Percentiles rank a stretch among this genome's conserved stretches.
These are phyloP conservation scores for Chloromonas sp. DNA, from an alignment of 163 green algal species.

Conservation along the genomic window DNA sequence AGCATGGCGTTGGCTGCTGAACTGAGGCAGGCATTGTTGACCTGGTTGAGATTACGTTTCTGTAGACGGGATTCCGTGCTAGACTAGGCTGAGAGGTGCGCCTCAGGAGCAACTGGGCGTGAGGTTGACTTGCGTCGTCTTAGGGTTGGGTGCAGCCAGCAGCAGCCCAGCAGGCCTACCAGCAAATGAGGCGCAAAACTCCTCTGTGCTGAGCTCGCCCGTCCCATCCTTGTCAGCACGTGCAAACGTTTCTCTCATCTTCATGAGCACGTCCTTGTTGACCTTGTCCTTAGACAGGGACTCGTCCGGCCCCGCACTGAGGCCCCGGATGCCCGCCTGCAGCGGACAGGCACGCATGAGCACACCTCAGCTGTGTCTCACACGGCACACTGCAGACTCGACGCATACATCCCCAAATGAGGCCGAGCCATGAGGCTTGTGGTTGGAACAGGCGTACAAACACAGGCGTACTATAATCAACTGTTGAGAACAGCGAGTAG, in stretches of 20 bases:
- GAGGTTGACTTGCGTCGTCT: no score
- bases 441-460: no score
- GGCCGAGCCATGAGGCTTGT: neutral
- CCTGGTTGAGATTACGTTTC: no score
- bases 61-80: no score
- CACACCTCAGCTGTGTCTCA: neutral
- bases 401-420: neutral
- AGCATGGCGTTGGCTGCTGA: no score
- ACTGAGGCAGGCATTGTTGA: no score
- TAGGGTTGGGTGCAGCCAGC: no score
- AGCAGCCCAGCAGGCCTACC: no score
- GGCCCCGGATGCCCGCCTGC: neutral
- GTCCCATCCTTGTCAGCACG: constrained; percentile 35
- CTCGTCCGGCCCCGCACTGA: neutral
- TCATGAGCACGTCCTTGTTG: constrained; percentile 13
- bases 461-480: neutral
- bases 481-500: neutral
- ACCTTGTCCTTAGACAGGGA: neutral
- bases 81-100: no score
- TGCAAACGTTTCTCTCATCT: constrained; percentile 13
- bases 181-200: constrained; percentile 50
- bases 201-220: constrained; percentile 50
- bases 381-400: neutral
- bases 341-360: no score
- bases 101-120: no score